Evolutionary conservation across 169 alveolate genomes (phyloP).

Genomic region (Eimeria praecox): DNA sequence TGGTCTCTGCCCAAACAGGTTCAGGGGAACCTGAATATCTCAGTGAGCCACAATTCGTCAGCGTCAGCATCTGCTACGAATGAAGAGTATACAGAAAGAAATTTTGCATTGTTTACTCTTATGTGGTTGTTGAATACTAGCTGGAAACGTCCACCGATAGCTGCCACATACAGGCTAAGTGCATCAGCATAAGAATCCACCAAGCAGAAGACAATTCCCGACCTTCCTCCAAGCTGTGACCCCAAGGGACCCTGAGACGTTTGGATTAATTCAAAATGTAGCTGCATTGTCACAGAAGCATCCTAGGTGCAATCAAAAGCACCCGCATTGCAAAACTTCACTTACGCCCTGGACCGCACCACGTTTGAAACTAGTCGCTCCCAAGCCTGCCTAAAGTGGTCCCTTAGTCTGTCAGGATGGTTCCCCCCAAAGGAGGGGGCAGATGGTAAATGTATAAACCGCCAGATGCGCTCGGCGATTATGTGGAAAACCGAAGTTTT

Average conservation of each 20-base stretch:
- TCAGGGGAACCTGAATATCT: not conserved
- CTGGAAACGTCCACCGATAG: not conserved
- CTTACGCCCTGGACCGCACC: conserved; percentile 3
- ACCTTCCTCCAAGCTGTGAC: not conserved
- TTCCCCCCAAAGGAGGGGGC: not conserved
- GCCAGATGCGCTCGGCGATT: not conserved
- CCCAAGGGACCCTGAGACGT: not conserved
- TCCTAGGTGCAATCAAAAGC: not conserved
- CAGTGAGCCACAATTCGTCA: not conserved
- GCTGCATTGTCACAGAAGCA: not conserved
- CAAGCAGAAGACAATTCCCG: not conserved
- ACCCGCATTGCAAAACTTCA: not conserved
- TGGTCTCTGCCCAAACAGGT: not conserved
- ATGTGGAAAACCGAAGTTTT: not conserved
- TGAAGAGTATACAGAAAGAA: not conserved
- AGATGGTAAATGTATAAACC: not conserved
- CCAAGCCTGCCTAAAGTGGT: not conserved
- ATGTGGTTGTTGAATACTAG: not conserved
- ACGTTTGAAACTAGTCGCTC: not conserved
- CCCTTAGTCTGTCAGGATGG: not conserved
- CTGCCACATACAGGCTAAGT: not conserved
- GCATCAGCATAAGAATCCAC: not conserved
- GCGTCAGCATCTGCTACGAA: not conserved
- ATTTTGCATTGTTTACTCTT: not conserved
- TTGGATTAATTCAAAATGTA: not conserved